Percentiles rank a stretch among this genome's conserved stretches.
Conservation (phyloP, 2,329 filamentous ascomycete species). For the Colletotrichum sp. region DNA sequence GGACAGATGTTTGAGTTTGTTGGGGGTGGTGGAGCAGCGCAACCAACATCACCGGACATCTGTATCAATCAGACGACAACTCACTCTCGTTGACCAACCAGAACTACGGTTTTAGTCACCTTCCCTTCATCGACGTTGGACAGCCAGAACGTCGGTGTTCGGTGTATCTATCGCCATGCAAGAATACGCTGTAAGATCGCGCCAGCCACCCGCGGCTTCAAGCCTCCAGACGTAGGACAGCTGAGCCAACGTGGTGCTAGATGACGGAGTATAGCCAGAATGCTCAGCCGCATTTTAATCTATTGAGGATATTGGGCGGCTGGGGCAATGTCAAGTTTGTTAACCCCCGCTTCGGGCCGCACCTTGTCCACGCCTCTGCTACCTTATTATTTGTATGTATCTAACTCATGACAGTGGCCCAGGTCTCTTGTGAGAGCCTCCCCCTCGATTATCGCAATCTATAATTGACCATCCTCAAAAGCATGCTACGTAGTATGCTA, state of each 20-base stretch:
- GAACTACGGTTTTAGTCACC: neutral
- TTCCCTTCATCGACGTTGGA: neutral
- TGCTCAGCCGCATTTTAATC: neutral
- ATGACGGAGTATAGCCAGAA: neutral
- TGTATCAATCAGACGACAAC: neutral
- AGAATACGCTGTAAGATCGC: neutral
- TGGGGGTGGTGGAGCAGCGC: neutral
- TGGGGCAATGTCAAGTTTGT: slow-evolving; percentile 24
- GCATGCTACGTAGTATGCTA: slow-evolving; percentile 29
- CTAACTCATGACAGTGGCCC: neutral
- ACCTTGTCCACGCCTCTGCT: neutral
- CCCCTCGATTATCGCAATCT: rapidly evolving
- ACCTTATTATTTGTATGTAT: rapidly evolving
- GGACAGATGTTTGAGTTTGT: neutral
- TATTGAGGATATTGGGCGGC: slow-evolving; percentile 22
- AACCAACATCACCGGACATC: neutral
- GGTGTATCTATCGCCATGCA: neutral
- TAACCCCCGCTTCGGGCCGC: neutral
- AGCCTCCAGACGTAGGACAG: neutral
- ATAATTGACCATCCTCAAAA: neutral
- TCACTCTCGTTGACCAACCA: neutral
- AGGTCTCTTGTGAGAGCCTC: neutral
- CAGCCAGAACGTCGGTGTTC: neutral
- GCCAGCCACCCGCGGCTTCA: neutral
- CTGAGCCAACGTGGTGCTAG: neutral